Evolutionary conservation across 2,329 filamentous ascomycete genomes (phyloP), one percentile per base, ranked within the genome.

Genomic region (Penicillium verrucosum): DNA sequence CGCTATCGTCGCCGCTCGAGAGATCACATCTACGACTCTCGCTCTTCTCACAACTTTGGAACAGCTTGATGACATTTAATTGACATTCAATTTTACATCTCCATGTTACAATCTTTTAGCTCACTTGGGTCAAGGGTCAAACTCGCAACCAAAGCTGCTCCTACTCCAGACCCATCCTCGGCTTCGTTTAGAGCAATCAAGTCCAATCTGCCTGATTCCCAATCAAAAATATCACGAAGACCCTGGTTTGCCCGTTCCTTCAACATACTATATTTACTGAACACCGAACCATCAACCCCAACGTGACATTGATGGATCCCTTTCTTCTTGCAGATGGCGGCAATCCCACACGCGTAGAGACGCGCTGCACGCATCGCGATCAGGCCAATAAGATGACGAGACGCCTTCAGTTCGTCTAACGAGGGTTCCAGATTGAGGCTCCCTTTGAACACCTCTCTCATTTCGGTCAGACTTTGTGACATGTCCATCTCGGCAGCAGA

Each of bases 251-350:
- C 91, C 32, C 65, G 59, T 23, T 51, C 46, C 43, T 65, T 60
- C 42, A 65, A 54, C 34, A 57, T 58, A n/a, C 54, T 53, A 51
- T 66, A 63, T 36, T 61, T 96, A 83, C 95, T 96, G 80, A 97
- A 97, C 44, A 97, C 92, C 11, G 90, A 94, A 21, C 94, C 94
- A 71, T 97, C 93, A 51, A 94, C 93, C 64, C 93, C 93, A 30
- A 97, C 92, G 74, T 96, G 92, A 77, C 90, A 95, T 30, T 83
- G 82, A 67, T 87, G 77, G 74, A 91, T 90, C 60, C 83, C 82
- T 82, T 96, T 96, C 85, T 97, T 97, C 80, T 88, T 95, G 82
- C 89, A 90, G 69, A 97, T 95, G 55, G 92, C 94, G n/a, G 93
- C 91, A 57, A 97, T 90, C 72, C 93, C 94, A 69, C 93, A 97